These are phyloP conservation scores for Phyllosticta paracitricarpa DNA, from an alignment of 2,329 filamentous ascomycete species.

Conservation along the genomic window DNA sequence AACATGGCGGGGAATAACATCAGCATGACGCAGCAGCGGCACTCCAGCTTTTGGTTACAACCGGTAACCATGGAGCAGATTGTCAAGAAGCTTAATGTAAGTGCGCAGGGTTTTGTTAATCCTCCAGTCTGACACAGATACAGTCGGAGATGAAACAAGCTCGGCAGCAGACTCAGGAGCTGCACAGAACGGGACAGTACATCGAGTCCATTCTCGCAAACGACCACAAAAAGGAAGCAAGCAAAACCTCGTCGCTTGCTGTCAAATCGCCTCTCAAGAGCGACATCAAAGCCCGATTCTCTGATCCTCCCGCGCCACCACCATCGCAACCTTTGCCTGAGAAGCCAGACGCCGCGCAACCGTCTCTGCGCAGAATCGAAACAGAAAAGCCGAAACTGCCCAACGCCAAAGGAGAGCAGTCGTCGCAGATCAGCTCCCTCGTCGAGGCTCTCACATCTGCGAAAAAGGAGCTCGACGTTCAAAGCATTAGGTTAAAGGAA, in stretches of 20 bases:
- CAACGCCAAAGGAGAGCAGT: slow-evolving; percentile 39
- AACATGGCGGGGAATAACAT: slow-evolving; percentile 48
- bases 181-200: slow-evolving; percentile 73
- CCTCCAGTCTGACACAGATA: slow-evolving; percentile 6
- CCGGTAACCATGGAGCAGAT: slow-evolving; percentile 92
- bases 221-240: slow-evolving; percentile 47
- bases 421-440: slow-evolving; percentile 70
- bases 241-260: slow-evolving; percentile 34
- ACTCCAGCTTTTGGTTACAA: slow-evolving; percentile 73
- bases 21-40: slow-evolving; percentile 60
- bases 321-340: slow-evolving; percentile 89
- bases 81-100: slow-evolving; percentile 73
- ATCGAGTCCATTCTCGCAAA: slow-evolving; percentile 66
- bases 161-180: slow-evolving; percentile 75
- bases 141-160: slow-evolving; percentile 87
- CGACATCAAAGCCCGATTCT: slow-evolving; percentile 76
- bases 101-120: slow-evolving; percentile 24
- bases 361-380: slow-evolving; percentile 62
- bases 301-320: slow-evolving; percentile 84
- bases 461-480: slow-evolving; percentile 78
- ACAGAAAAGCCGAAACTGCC: slow-evolving; percentile 58
- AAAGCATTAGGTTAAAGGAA: slow-evolving; percentile 67
- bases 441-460: slow-evolving; percentile 76
- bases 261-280: slow-evolving; percentile 44
- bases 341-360: slow-evolving; percentile 62